Conservation (phyloP, 805 yeast genomes). For the Candida odintsovae region DNA sequence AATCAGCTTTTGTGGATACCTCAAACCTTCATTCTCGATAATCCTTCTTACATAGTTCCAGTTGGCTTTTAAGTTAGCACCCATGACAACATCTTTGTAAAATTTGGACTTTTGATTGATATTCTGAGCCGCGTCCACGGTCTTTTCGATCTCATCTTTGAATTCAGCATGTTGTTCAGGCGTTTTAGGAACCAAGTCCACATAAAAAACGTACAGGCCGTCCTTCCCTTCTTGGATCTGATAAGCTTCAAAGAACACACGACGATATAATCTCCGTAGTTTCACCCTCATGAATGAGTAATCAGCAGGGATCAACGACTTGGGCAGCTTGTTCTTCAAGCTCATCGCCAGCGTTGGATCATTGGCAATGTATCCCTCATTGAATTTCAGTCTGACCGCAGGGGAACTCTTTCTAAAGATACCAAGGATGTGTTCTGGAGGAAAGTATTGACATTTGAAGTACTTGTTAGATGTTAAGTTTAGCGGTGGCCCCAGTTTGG, state of each 20-base stretch:
- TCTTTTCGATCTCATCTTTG: conserved; percentile 1
- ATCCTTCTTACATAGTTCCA: conserved; percentile 11
- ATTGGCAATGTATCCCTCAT: conserved; percentile 14
- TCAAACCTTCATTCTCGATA: conserved; percentile 7
- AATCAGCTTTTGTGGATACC: conserved; percentile 5
- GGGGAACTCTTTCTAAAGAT: conserved; percentile 20
- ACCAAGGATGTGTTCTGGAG: conserved; percentile 17
- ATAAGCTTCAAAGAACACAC: conserved; percentile 9
- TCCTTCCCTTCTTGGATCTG: conserved; percentile 7
- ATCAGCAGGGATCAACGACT: conserved; percentile 15
- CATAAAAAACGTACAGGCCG: conserved; percentile 19
- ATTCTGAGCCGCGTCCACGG: conserved; percentile 3
- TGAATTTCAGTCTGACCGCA: conserved; percentile 15
- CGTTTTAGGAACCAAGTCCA: conserved; percentile 11
- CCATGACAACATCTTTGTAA: not conserved
- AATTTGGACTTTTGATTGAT: not conserved
- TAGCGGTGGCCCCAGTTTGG: not conserved
- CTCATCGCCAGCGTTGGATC: conserved; percentile 6
- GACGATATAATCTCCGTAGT: conserved; percentile 9
- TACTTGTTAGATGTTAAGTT: conserved; percentile 3
- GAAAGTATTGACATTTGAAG: conserved; percentile 15
- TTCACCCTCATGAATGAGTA: conserved; percentile 15
- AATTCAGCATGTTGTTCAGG: conserved; percentile 5
- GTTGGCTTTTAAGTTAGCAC: conserved; percentile 9
- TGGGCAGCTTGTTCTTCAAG: conserved; percentile 5